Percentiles rank a stretch among this genome's conserved stretches.
Conservation (phyloP, 345 rosid genomes). For the Pistacia vera region DNA sequence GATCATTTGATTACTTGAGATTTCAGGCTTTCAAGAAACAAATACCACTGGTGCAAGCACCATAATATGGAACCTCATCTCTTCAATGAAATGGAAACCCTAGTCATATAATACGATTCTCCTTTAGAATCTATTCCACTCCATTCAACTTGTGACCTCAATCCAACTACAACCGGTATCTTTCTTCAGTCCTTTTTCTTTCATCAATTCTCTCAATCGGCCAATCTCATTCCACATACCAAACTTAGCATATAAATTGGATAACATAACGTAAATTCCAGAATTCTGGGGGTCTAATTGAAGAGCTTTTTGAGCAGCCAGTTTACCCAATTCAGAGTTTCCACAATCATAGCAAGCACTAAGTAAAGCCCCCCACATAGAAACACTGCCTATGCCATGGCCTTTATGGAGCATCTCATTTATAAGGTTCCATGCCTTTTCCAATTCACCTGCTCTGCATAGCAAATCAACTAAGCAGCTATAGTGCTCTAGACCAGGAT, state of each 20-base stretch:
- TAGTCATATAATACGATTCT: background rate
- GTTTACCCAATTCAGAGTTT: constrained; percentile 48
- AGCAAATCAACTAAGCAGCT: constrained; percentile 60
- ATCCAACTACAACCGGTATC: constrained; percentile 57
- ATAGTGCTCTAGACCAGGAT: constrained; percentile 54
- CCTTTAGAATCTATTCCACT: background rate
- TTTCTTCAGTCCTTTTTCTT: constrained; percentile 48
- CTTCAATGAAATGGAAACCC: background rate
- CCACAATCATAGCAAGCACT: constrained; percentile 46
- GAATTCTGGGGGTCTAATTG: constrained; percentile 51
- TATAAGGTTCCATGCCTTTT: constrained; percentile 48
- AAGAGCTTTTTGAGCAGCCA: constrained; percentile 57
- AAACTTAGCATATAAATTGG: constrained; percentile 54
- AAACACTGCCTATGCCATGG: constrained; percentile 27
- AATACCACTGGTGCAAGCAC: background rate
- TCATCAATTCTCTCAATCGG: constrained; percentile 39
- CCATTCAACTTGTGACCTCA: constrained; percentile 32
- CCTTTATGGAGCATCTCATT: constrained; percentile 43
- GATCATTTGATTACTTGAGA: background rate
- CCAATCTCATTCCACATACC: constrained; percentile 57
- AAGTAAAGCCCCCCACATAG: constrained; percentile 65
- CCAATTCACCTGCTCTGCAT: constrained; percentile 57
- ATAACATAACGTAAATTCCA: constrained; percentile 45
- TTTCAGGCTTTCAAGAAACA: background rate
- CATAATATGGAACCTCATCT: background rate